A percentile compares a stretch with the other conserved stretches of the same genome.
Conservation (phyloP, 2,329 filamentous ascomycete genomes). For the Paramyrothecium roridum region DNA sequence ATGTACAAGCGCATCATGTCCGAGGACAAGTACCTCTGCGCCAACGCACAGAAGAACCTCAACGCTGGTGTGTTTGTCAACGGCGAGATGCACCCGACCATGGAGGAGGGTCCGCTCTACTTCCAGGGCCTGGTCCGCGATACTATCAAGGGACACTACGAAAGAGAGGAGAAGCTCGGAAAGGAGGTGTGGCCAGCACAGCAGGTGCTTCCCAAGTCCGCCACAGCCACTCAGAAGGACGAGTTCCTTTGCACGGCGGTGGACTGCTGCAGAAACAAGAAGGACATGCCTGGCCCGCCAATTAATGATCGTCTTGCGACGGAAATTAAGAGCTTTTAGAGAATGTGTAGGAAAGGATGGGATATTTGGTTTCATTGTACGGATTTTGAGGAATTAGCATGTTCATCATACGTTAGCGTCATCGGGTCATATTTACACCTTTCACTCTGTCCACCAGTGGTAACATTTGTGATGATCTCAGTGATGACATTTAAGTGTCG, state of each 20-base stretch:
- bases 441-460: too few relatives aligned
- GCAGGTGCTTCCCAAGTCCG: slow-evolving; percentile 25
- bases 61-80: slow-evolving; percentile 60
- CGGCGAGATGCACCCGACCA: slow-evolving; percentile 58
- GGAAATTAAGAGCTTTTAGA: background rate
- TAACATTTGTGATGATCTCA: too few relatives aligned
- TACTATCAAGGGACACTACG: slow-evolving; percentile 41
- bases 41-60: slow-evolving; percentile 57
- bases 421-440: too few relatives aligned
- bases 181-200: slow-evolving; percentile 51
- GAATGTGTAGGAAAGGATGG: too few relatives aligned
- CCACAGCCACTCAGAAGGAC: slow-evolving; percentile 20
- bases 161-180: slow-evolving; percentile 39
- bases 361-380: too few relatives aligned
- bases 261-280: slow-evolving; percentile 25
- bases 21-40: slow-evolving; percentile 63
- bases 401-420: too few relatives aligned
- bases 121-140: slow-evolving; percentile 52
- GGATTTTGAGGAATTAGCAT: too few relatives aligned
- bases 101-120: slow-evolving; percentile 57
- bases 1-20: slow-evolving; percentile 63
- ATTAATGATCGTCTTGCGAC: background rate
- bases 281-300: background rate
- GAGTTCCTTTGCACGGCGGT: slow-evolving; percentile 29
- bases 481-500: too few relatives aligned